phyloP scores from a whole-genome alignment of 768 basidiomycete species.

The Mycena galericulata region DNA sequence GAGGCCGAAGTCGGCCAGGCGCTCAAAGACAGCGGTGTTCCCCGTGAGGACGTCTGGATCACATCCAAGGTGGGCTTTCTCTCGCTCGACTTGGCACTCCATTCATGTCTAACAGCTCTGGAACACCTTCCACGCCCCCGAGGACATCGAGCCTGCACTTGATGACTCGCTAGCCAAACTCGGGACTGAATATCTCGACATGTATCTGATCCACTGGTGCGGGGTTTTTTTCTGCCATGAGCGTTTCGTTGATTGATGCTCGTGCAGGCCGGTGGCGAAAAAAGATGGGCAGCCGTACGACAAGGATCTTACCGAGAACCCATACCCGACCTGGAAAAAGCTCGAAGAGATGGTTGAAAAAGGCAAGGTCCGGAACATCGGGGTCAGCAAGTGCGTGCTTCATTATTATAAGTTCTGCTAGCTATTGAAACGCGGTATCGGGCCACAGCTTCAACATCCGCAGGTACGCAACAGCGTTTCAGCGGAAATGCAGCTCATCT shows the following conservation, averaged over 20 bases:
- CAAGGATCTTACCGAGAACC: conserved; percentile 73
- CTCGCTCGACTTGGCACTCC: not conserved
- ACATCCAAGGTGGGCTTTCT: conserved; percentile 63
- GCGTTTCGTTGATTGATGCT: not conserved
- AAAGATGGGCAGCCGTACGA: conserved; percentile 62
- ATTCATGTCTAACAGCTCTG: conserved; percentile 61
- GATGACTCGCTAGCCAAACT: conserved; percentile 74
- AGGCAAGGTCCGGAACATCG: conserved; percentile 84
- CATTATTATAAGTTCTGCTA: not conserved
- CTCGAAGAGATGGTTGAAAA: conserved; percentile 83
- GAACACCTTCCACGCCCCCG: conserved; percentile 81
- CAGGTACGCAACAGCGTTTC: conserved; percentile 45
- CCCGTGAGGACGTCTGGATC: conserved; percentile 74
- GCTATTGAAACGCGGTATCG: not conserved
- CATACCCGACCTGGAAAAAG: conserved; percentile 85
- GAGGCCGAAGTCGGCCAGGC: conserved; percentile 78
- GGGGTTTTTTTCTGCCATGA: conserved; percentile 19
- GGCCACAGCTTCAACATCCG: conserved; percentile 77
- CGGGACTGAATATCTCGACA: conserved; percentile 78
- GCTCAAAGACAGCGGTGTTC: conserved; percentile 66
- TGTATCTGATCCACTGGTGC: conserved; percentile 87
- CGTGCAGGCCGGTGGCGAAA: conserved; percentile 73
- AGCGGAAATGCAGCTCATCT: conserved; percentile 28
- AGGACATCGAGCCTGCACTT: conserved; percentile 74
- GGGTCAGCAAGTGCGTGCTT: conserved; percentile 78